These are phyloP conservation scores for Lanmaoa rubissima DNA, from an alignment of 768 basidiomycete genomes.

Conservation along the genomic window DNA sequence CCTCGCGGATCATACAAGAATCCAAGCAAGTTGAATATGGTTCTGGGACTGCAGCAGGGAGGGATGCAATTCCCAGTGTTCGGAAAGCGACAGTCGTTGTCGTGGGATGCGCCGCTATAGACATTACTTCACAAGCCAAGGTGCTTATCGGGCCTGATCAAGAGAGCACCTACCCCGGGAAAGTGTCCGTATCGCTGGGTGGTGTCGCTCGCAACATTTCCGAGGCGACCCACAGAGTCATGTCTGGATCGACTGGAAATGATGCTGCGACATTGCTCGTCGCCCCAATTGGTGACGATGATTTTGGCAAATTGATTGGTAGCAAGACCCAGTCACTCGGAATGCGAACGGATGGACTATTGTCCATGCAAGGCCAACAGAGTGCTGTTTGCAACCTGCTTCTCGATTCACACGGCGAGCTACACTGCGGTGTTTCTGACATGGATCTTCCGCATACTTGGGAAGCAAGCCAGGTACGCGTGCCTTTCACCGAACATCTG, in stretches of 20 bases:
- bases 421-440: slow-evolving; percentile 88
- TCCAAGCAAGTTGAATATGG: background rate
- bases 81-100: slow-evolving; percentile 56
- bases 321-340: slow-evolving; percentile 59
- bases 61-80: slow-evolving; percentile 2
- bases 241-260: slow-evolving; percentile 33
- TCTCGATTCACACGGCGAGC: slow-evolving; percentile 64
- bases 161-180: slow-evolving; percentile 80
- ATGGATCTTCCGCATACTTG: slow-evolving; percentile 70
- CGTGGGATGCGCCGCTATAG: slow-evolving; percentile 86
- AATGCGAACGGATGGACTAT: slow-evolving; percentile 79
- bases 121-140: slow-evolving; percentile 67
- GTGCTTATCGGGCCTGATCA: slow-evolving; percentile 35
- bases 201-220: slow-evolving; percentile 97
- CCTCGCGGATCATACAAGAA: background rate
- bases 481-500: background rate
- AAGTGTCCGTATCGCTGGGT: slow-evolving; percentile 68
- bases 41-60: background rate
- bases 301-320: slow-evolving; percentile 66
- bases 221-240: slow-evolving; percentile 76
- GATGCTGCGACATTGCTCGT: slow-evolving; percentile 54
- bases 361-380: slow-evolving; percentile 39
- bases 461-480: slow-evolving; percentile 42
- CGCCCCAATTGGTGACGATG: slow-evolving; percentile 74
- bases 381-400: slow-evolving; percentile 90